A percentile compares a stretch with the other conserved stretches of the same genome.
phyloP scores from a whole-genome alignment of 257 asterid genomes.

The Fraxinus americana region DNA sequence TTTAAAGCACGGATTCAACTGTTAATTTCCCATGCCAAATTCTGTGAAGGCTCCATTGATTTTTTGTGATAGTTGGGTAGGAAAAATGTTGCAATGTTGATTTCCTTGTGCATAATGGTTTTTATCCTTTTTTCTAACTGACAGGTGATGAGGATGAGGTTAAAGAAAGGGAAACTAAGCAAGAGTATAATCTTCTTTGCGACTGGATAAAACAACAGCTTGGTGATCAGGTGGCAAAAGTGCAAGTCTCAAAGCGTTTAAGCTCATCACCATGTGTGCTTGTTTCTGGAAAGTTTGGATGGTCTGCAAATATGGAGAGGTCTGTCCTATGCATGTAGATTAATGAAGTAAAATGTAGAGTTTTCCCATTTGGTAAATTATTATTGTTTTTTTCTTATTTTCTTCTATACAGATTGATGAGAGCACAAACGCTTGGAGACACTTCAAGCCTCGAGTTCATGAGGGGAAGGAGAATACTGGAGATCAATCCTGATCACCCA shows the following conservation, averaged over 20 bases:
- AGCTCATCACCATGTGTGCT: slow-evolving; percentile 99
- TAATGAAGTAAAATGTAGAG: neutral
- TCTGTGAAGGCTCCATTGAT: neutral
- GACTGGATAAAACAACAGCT: slow-evolving; percentile 98
- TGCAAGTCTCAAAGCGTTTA: slow-evolving; percentile 85
- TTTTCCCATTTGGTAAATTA: neutral
- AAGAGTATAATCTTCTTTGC: slow-evolving; percentile 82
- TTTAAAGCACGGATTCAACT: neutral
- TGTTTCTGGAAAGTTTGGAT: slow-evolving; percentile 98
- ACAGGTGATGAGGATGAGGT: slow-evolving; percentile 94
- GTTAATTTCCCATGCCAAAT: neutral
- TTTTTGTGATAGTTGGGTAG: neutral
- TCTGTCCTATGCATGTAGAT: slow-evolving; percentile 14
- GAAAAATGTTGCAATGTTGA: neutral
- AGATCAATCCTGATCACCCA: slow-evolving; percentile 96
- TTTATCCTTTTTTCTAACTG: slow-evolving; percentile 8
- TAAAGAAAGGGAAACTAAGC: slow-evolving; percentile 74
- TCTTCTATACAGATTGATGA: slow-evolving; percentile 65
- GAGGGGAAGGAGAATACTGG: slow-evolving; percentile 97
- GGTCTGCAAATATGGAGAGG: slow-evolving; percentile 99
- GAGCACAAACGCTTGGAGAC: slow-evolving; percentile 97
- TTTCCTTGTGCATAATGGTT: neutral
- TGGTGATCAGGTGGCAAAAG: slow-evolving; percentile 97
- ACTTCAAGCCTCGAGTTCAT: slow-evolving; percentile 87
- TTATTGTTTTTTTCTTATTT: neutral